Conservation (phyloP, 495 filamentous ascomycete species). For the Xylaria grammica region DNA sequence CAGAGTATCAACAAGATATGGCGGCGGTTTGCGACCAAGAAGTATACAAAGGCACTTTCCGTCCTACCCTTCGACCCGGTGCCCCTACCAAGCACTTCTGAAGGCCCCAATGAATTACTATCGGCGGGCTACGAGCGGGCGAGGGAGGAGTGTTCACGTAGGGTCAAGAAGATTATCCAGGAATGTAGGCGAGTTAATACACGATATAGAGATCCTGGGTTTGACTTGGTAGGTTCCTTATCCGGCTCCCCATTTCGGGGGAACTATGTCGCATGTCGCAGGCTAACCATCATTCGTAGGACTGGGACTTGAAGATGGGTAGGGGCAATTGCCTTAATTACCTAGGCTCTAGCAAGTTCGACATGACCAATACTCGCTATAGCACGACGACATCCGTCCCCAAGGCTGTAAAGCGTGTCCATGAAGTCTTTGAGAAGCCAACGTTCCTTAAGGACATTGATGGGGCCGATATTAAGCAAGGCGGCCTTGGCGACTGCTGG, state of each 20-base stretch:
- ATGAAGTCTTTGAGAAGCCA: slow-evolving; percentile 90
- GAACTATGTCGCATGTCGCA: not conserved
- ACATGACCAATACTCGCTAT: slow-evolving; percentile 42
- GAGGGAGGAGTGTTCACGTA: slow-evolving; percentile 69
- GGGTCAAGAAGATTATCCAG: slow-evolving; percentile 84
- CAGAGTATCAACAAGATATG: slow-evolving; percentile 79
- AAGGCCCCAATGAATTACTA: slow-evolving; percentile 54
- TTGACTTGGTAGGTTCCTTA: slow-evolving; percentile 69
- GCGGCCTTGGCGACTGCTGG: slow-evolving; percentile 89
- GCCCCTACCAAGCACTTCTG: slow-evolving; percentile 47
- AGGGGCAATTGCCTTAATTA: slow-evolving; percentile 54
- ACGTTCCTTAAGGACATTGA: slow-evolving; percentile 79
- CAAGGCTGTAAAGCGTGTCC: slow-evolving; percentile 70
- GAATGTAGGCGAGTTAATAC: slow-evolving; percentile 87
- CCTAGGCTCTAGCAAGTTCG: slow-evolving; percentile 50
- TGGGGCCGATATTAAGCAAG: slow-evolving; percentile 80
- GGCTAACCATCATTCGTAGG: slow-evolving; percentile 42
- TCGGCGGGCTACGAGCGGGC: slow-evolving; percentile 76
- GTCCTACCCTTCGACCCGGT: slow-evolving; percentile 56
- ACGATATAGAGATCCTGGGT: slow-evolving; percentile 88
- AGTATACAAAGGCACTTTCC: slow-evolving; percentile 53
- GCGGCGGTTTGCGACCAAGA: slow-evolving; percentile 73
- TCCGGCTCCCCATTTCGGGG: not conserved
- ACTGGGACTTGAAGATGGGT: slow-evolving; percentile 57
- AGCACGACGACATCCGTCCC: slow-evolving; percentile 54